These are phyloP conservation scores for Panellus pusillus DNA, from an alignment of 768 basidiomycete genomes.

Conservation along the genomic window DNA sequence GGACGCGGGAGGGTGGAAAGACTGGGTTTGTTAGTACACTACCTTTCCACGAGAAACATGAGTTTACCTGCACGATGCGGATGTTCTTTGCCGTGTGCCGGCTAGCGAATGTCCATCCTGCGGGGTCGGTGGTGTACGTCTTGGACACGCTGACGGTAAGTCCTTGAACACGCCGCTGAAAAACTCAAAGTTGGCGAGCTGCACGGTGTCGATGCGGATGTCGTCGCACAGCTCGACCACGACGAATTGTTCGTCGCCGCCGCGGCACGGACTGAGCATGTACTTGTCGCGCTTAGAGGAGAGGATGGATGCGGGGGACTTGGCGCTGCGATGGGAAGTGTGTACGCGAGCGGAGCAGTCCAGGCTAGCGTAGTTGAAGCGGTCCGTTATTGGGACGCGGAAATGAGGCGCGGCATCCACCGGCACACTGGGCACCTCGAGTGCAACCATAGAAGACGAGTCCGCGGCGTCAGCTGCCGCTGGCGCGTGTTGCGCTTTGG, in stretches of 20 bases:
- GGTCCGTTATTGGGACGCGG: conserved; percentile 74
- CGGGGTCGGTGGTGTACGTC: conserved; percentile 60
- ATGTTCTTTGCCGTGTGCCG: conserved; percentile 85
- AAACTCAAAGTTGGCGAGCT: conserved; percentile 96
- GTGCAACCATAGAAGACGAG: too few relatives aligned
- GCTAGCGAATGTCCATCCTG: conserved; percentile 74
- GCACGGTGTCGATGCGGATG: conserved; percentile 93
- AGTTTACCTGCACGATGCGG: conserved; percentile 82
- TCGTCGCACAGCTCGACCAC: conserved; percentile 98
- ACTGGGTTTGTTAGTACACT: conserved; percentile 36
- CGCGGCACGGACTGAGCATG: conserved; percentile 92
- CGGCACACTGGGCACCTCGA: conserved; percentile 11
- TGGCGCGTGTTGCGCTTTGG: too few relatives aligned
- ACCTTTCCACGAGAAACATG: background rate
- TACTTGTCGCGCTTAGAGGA: conserved; percentile 90
- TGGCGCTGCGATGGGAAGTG: conserved; percentile 75
- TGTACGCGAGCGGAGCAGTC: conserved; percentile 96
- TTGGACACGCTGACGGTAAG: conserved; percentile 82
- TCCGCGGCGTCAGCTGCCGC: too few relatives aligned
- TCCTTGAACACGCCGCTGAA: conserved; percentile 97
- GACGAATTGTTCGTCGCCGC: conserved; percentile 69
- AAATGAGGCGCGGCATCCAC: conserved; percentile 54
- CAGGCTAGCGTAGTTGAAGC: conserved; percentile 91
- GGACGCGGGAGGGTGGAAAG: conserved; percentile 75
- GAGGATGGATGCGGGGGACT: conserved; percentile 80